Base-by-base conservation (phyloP, 2,329 filamentous ascomycete genomes). In the Talaromyces pinophilus region DNA sequence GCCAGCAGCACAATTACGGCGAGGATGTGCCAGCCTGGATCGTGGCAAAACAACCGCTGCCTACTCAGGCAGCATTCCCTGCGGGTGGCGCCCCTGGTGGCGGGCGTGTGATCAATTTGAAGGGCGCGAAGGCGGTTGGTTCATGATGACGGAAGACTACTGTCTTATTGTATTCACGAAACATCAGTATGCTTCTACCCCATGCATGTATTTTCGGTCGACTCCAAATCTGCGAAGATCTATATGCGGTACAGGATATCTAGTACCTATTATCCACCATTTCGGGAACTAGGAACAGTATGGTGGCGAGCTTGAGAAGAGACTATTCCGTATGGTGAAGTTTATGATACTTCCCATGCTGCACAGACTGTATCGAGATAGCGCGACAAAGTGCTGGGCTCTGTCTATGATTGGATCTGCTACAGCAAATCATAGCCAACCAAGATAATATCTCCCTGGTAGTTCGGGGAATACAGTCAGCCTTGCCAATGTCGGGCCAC, bases 21-120 rank as follows among this genome's bases (percentile, higher is more conserved):
- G 83, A 85, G 0, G 85, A 86, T 54, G 88, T 93, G 44, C 89
- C 91, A 0, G 92, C 91, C 0, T 95, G 91, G 92, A 91, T 93
- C 8, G 86, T 84, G 40, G 71, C 72, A 19, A 50, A 11, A 11
- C 68, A 70, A 13, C 59, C 66, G 19, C n/a, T 54, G 0, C 42
- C 33, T 17, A 55, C 11, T 4, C 65, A 63, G n/a, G 28, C 55
- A 48, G 35, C 60, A 22, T 25, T 54, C 22, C 22, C 50, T 61
- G 25, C 62, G 10, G 46, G 72, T 67, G 61, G 74, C 66, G 52
- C 74, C 69, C 71, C 71, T 65, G 78, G 79, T n/a, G 78, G 80
- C 30, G 86, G 86, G 4, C 82, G 84, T 48, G 85, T 89, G 15
- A 80, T 89, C 4, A 86, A 86, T 72, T 73, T 89, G 66, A 82